These are phyloP conservation scores for Epichloe gansuensis DNA, from an alignment of 2,329 filamentous ascomycete genomes.

Conservation along the genomic window DNA sequence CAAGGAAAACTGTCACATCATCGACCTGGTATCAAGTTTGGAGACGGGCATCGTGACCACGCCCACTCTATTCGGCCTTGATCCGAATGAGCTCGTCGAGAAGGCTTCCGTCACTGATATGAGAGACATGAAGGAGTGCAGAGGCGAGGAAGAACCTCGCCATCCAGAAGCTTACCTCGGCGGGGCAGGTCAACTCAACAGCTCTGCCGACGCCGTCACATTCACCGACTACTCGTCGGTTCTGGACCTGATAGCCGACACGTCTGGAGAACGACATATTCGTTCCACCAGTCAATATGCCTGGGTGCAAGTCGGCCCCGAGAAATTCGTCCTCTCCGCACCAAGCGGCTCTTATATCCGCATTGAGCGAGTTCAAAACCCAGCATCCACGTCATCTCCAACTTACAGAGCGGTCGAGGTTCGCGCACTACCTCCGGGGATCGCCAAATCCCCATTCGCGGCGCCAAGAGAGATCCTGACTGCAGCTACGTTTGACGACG, in stretches of 20 bases:
- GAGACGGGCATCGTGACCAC: constrained; percentile 78
- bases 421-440: constrained; percentile 30
- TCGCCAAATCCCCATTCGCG: constrained; percentile 49
- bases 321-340: constrained; percentile 59
- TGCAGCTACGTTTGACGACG: constrained; percentile 55
- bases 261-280: constrained; percentile 66
- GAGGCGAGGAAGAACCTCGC: constrained; percentile 27
- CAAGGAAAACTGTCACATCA: constrained; percentile 84
- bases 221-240: constrained; percentile 90
- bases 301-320: constrained; percentile 69
- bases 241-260: constrained; percentile 80
- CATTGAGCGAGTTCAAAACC: constrained; percentile 29
- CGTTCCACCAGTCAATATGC: constrained; percentile 60
- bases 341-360: constrained; percentile 49
- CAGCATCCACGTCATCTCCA: constrained; percentile 10
- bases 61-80: constrained; percentile 84
- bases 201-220: constrained; percentile 38
- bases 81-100: constrained; percentile 66
- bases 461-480: constrained; percentile 56
- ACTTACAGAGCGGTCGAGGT: constrained; percentile 35
- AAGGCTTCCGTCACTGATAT: constrained; percentile 53
- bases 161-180: constrained; percentile 8
- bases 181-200: constrained; percentile 4
- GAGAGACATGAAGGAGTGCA: constrained; percentile 37
- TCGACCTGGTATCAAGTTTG: constrained; percentile 87